A percentile compares a stretch with the other conserved stretches of the same genome.
Evolutionary conservation across 768 basidiomycete species (phyloP).

Genomic region (Leccinum variicolor): DNA sequence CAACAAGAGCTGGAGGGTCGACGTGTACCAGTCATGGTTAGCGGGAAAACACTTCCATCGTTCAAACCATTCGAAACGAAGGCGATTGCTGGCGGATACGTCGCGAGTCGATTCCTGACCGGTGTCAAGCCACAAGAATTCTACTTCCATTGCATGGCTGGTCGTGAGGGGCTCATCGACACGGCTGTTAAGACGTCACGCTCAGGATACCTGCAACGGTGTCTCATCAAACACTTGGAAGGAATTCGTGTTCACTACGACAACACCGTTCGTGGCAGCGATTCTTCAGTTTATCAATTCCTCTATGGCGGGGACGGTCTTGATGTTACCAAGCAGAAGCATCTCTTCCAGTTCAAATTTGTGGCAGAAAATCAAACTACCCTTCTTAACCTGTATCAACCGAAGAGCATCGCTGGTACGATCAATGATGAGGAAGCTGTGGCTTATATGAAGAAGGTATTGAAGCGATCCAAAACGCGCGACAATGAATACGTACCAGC

Average conservation of each 20-base stretch:
- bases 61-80: conserved; percentile 98
- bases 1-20: conserved; percentile 98
- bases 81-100: conserved; percentile 96
- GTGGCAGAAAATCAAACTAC: conserved; percentile 82
- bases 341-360: conserved; percentile 92
- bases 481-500: conserved; percentile 39
- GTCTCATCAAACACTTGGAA: conserved; percentile 97
- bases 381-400: conserved; percentile 68
- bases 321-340: conserved; percentile 97
- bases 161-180: conserved; percentile 97
- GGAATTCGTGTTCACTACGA: conserved; percentile 97
- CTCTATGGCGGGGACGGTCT: conserved; percentile 94
- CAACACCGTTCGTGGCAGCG: conserved; percentile 94
- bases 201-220: conserved; percentile 96
- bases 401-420: conserved; percentile 50
- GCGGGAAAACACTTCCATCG: conserved; percentile 95
- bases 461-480: conserved; percentile 65
- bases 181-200: conserved; percentile 99
- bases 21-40: conserved; percentile 98
- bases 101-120: conserved; percentile 97
- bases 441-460: conserved; percentile 83
- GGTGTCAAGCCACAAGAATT: conserved; percentile 98
- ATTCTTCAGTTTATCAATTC: conserved; percentile 93
- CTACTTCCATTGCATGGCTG: conserved; percentile 99
- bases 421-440: conserved; percentile 67